Evolutionary conservation across 2,329 filamentous ascomycete species (phyloP), one percentile per base, ranked within the genome.

Genomic region (Mollisiaceae sp.): DNA sequence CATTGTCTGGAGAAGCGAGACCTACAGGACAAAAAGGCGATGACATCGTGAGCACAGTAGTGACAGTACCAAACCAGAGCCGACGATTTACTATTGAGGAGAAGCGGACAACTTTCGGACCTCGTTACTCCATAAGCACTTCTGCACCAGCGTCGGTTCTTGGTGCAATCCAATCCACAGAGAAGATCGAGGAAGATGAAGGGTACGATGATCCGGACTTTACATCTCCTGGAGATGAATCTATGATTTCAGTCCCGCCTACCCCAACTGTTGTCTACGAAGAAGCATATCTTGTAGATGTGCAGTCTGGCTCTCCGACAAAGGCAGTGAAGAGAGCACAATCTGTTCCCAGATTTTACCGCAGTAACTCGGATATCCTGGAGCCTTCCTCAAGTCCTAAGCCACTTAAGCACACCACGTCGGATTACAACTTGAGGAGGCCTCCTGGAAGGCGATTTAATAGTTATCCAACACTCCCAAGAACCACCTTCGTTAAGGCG

Each of bases 401-500:
- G 14, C 14, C 38, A 4, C 62, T 72, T 11, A 70, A 70, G 41
- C 41, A 63, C 27, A 63, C 62, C 8, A 59, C 41, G 45, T 74
- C 71, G 2, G 61, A 59, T 20, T 62, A 65, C 20, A 52, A 69
- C 38, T 52, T 72, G 4, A 59, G 62, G 32, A 38, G 60, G 50
- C 50, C 63, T 18, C 47, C 27, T 5, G 35, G 54, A 20, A 52
- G 36, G 12, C 39, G 58, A 20, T 58, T 58, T 12, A 22, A 24
- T n/a, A 32, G 39, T 11, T 69, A 69, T 60, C 45, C 64, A 71
- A 50, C 65, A 55, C 59, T 76, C 22, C 74, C 74, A 4, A 70
- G 71, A 35, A 70, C 71, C 41, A 68, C 69, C 14, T 76, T 77
- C 47, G 62, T 76, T 22, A 74, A 72, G 43, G 74, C 74, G 36